Base-by-base conservation (phyloP, 2,329 filamentous ascomycete species). In the Penicillium freii region DNA sequence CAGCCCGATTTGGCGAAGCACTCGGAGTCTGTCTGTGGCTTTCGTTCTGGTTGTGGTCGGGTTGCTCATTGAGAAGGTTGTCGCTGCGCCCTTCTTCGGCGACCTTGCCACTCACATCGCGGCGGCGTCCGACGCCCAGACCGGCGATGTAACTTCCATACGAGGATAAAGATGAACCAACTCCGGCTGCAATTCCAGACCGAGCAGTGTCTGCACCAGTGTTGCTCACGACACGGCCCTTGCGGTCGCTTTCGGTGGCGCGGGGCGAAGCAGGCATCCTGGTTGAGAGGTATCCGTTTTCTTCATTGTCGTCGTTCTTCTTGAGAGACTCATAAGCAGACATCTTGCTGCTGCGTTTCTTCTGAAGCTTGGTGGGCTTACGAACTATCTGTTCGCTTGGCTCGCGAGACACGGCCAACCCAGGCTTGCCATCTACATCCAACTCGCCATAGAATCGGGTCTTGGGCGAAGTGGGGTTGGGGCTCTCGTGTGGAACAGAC, bases 41-140 rank as follows among this genome's bases (percentile, higher is more conserved):
- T 44, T 34, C 38, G 19, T 15, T 52, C 25, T 63, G 59, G 31
- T 52, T 58, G 54, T 45, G 60, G 62, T 5, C 44, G 5, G 58
- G 34, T 5, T 42, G 19, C 50, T 61, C 55, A 17, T 62, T 63
- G 48, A 60, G 59, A 46, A 53, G 58, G 21, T 58, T 66, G 10
- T 70, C 69, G 19, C 73, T 69, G 25, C 77, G 69, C 5, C 78
- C 77, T 68, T 80, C 78, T 57, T 80, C 78, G 0, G 74, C 77
- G 15, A 79, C 64, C 54, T 79, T 79, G 2, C 77, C 78, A 56
- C 77, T 79, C 19, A 80, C 78, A 53, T 80, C 77, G 40, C 77
- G 71, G 52, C 77, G 68, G 54, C 78, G 69, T n/a, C 77, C 77
- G 36, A 80, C 76, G 1, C 77, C 77, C 5, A 78, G 60, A 2